Base-by-base conservation (phyloP, 2,329 filamentous ascomycete genomes). In the Ampelomyces quisqualis region DNA sequence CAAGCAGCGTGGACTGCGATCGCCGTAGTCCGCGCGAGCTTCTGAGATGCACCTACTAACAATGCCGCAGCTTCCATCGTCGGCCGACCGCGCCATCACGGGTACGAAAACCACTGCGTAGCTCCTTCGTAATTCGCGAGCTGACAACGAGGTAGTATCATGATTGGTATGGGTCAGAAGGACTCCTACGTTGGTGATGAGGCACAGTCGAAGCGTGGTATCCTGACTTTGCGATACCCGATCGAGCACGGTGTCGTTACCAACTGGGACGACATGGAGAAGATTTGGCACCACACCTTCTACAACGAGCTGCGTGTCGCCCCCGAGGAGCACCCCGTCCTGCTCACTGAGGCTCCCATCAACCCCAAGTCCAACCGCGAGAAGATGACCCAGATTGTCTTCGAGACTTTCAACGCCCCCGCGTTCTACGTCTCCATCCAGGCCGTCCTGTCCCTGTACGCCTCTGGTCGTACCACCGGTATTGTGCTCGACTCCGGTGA, bases 241-340 rank as follows among this genome's bases (percentile, higher is more conserved):
- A 98, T 98, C 74, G 93, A 98, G 84, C 93, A 98, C 85, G 93
- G 93, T 93, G 93, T 98, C 69, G 93, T 98, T 73, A 98, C 93
- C 80, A 97, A 97, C 88, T 98, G 93, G 93, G 93, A 98, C 76
- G 93, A 97, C 77, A 97, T 97, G 93, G 93, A 97, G 83, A 97
- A 97, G 86, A 97, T 98, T 69, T 98, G 93, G 93, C 93, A 98
- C 78, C 93, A 98, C 88, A 97, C 93, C 73, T 98, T 98, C 84
- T 98, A 97, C 88, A 98, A 98, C 80, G 93, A 98, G 83, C 84
- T 98, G 72, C 91, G 93, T 91, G 93, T 98, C 59, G 93, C 93
- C 68, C 93, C 93, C 67, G 93, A 98, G 84, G 93, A 98, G 86
- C 93, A 98, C 85, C 93, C 93, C 68, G 90, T 97, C 73, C 85